A percentile compares a stretch with the other conserved stretches of the same genome.
Conservation (phyloP, 306 rosid genomes). For the Chamaecrista fasciculata region DNA sequence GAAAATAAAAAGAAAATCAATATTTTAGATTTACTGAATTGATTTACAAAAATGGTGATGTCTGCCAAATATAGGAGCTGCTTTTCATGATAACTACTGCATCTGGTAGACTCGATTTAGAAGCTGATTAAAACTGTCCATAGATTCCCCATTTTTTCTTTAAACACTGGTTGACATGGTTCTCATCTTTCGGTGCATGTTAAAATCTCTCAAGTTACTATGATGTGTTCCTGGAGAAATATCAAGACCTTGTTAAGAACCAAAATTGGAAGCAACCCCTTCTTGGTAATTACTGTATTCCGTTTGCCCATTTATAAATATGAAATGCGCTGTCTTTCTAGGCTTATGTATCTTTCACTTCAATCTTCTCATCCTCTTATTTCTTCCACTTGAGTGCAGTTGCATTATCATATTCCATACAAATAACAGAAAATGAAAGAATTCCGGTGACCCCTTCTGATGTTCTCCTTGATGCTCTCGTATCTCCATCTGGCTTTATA, state of each 20-base stretch:
- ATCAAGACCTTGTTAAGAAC: conserved; percentile 61
- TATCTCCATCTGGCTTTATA: conserved; percentile 54
- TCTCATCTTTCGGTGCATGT: neutral
- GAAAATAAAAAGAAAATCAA: neutral
- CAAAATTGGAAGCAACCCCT: conserved; percentile 67
- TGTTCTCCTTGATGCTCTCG: conserved; percentile 56
- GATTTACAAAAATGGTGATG: neutral
- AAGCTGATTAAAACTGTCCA: neutral
- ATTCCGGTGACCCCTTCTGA: conserved; percentile 53
- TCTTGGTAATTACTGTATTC: conserved; percentile 44
- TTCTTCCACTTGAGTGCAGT: conserved; percentile 40
- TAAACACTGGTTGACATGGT: neutral
- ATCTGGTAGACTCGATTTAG: neutral
- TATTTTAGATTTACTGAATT: neutral
- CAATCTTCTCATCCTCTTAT: neutral
- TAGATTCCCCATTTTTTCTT: neutral
- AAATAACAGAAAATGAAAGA: conserved; percentile 53
- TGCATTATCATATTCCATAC: conserved; percentile 60
- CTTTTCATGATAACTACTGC: neutral
- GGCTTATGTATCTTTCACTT: neutral
- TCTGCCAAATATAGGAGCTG: neutral
- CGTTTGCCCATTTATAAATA: neutral
- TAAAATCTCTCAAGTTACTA: conserved; percentile 45
- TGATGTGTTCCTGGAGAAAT: conserved; percentile 59
- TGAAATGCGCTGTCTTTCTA: neutral